Base-by-base conservation (phyloP, 2,329 filamentous ascomycete species). In the Chlorencoelia australis region DNA sequence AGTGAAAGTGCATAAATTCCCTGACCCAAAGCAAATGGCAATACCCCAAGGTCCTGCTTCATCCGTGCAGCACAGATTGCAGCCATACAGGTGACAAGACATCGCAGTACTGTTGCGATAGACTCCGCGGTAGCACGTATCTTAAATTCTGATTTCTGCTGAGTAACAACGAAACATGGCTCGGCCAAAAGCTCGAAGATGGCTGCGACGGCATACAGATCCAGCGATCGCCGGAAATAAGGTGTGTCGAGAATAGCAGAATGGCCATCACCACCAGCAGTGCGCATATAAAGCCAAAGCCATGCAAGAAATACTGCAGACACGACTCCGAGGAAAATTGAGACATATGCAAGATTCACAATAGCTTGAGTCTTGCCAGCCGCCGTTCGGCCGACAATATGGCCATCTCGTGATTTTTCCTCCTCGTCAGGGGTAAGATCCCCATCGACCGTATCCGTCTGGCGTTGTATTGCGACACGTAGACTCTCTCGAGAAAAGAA, bases 401-500 rank as follows among this genome's bases (percentile, higher is more conserved):
- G 28, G 28, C 7, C 18, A 27, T 22, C 19, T 24, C 11, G 7
- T 24, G 21, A 35, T 47, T 48, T 16, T 33, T 33, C 17, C 33
- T 19, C 13, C 21, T 24, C n/a, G 25, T 29, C 3, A 21, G 1
- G 15, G 11, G 21, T 7, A 14, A 14, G 14, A 20, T 29, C 33
- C 24, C 39, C 38, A 26, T 45, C 45, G 35, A 33, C 37, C 10
- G 44, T 46, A n/a, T 60, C 55, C n/a, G 59, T 63, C 48, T 88
- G 82, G 34, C 91, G 73, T 61, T 96, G 89, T 22, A 94, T 75
- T 17, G 89, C 87, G n/a, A 94, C 81, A 11, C 91, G 80, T 32
- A 96, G 65, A 52, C 82, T 89, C 61, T 98, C 91, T 25, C 91
- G 74, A 0, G 91, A 82, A 54, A 98, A 96, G 60, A 94, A 95